A percentile compares a stretch with the other conserved stretches of the same genome.
These are phyloP conservation scores for Chlorella sp. DNA, from an alignment of 139 green algal species.

Conservation along the genomic window DNA sequence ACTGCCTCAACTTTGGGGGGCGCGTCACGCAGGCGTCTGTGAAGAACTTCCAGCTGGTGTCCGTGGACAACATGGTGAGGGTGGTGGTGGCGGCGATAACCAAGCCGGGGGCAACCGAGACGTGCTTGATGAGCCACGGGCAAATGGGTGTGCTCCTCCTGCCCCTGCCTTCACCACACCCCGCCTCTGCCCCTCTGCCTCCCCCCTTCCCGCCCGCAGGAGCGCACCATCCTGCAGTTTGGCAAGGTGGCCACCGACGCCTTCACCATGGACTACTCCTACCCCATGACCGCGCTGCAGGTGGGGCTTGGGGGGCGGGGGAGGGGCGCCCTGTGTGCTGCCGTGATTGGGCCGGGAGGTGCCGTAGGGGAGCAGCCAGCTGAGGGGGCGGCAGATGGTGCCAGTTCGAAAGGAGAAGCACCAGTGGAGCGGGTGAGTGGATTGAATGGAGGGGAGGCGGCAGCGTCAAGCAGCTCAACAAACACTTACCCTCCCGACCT, in stretches of 20 bases:
- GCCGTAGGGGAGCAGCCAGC: no score
- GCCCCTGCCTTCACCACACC: background rate
- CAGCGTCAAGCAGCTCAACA: background rate
- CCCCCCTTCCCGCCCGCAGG: slow-evolving; percentile 32
- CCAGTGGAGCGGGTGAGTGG: background rate
- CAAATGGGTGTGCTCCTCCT: background rate
- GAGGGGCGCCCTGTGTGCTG: background rate
- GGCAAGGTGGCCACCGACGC: slow-evolving; percentile 86
- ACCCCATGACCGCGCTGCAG: slow-evolving; percentile 77
- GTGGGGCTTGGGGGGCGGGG: background rate
- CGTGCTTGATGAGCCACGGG: no score
- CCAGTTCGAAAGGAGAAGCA: background rate
- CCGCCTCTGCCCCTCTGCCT: background rate
- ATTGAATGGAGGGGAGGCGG: background rate
- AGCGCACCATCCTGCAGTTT: slow-evolving; percentile 91
- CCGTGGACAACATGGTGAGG: slow-evolving; percentile 41
- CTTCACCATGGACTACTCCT: slow-evolving; percentile 97
- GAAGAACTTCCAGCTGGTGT: slow-evolving; percentile 98
- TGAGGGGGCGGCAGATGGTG: background rate
- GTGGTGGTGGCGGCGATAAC: background rate
- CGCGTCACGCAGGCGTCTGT: slow-evolving; percentile 95
- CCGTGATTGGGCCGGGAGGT: background rate
- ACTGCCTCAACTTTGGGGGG: slow-evolving; percentile 98
- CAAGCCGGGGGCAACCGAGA: background rate
- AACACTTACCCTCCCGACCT: background rate